These are phyloP conservation scores for Myriangium duriaei DNA, from an alignment of 2,329 filamentous ascomycete species.

Conservation along the genomic window DNA sequence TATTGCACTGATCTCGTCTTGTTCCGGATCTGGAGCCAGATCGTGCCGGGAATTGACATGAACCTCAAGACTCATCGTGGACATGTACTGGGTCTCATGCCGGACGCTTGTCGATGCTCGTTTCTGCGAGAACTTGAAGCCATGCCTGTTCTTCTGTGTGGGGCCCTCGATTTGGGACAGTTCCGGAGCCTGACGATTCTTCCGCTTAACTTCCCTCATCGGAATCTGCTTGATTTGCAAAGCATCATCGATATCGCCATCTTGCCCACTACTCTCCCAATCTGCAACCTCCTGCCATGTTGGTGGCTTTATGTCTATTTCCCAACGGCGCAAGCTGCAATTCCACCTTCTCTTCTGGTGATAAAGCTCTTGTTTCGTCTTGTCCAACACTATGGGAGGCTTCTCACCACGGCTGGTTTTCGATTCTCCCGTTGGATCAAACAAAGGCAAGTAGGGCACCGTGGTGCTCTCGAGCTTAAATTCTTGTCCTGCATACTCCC, in stretches of 20 bases:
- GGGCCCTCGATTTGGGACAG: slow-evolving; percentile 81
- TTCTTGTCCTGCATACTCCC: slow-evolving; percentile 80
- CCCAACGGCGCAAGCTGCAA: slow-evolving; percentile 62
- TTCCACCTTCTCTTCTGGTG: slow-evolving; percentile 41
- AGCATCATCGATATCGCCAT: slow-evolving; percentile 11
- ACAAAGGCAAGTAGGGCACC: slow-evolving; percentile 66
- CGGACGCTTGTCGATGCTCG: slow-evolving; percentile 61
- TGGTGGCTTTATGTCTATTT: slow-evolving; percentile 60
- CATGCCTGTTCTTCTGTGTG: slow-evolving; percentile 69
- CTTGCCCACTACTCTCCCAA: slow-evolving; percentile 46
- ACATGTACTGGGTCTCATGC: slow-evolving; percentile 89
- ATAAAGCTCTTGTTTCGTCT: slow-evolving; percentile 35
- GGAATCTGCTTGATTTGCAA: slow-evolving; percentile 17
- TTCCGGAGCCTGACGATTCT: slow-evolving; percentile 23
- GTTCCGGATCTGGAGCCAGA: slow-evolving; percentile 74
- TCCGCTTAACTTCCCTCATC: slow-evolving; percentile 20
- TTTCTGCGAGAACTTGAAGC: slow-evolving; percentile 76
- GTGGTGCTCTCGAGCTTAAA: slow-evolving; percentile 67
- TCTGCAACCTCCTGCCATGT: slow-evolving; percentile 52
- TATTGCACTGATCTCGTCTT: slow-evolving; percentile 76
- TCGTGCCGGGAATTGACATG: slow-evolving; percentile 78
- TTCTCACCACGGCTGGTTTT: slow-evolving; percentile 45
- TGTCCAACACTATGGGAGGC: slow-evolving; percentile 36
- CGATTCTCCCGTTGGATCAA: slow-evolving; percentile 50
- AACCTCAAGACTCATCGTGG: slow-evolving; percentile 83